Percentiles rank a stretch among this genome's conserved stretches.
Evolutionary conservation across 2,329 filamentous ascomycete species (phyloP).

Genomic region (Penicillium janthinellum): DNA sequence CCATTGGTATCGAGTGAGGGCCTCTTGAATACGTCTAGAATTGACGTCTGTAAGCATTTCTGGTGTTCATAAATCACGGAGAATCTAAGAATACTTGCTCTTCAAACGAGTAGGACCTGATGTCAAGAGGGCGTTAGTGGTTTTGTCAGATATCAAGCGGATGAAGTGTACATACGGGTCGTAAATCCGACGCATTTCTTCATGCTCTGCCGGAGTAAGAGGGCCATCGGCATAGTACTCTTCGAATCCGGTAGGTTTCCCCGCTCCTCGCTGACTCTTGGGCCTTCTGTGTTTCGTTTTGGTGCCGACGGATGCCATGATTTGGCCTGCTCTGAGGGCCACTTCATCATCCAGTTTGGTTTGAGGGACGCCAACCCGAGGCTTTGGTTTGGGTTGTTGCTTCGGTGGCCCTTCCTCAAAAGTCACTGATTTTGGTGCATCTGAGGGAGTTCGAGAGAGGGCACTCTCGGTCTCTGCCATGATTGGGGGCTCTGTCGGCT

Average conservation of each 20-base stretch:
- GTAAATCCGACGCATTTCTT: slow-evolving; percentile 71
- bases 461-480: not conserved
- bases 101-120: slow-evolving; percentile 49
- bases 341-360: not conserved
- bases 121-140: not conserved
- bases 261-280: slow-evolving; percentile 43
- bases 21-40: slow-evolving; percentile 75
- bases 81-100: slow-evolving; percentile 50
- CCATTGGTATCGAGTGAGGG: slow-evolving; percentile 77
- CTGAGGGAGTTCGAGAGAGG: not conserved
- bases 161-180: slow-evolving; percentile 52
- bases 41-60: slow-evolving; percentile 14
- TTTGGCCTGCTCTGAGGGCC: not conserved
- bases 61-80: not conserved
- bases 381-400: not conserved
- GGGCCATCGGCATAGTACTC: slow-evolving; percentile 80
- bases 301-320: slow-evolving; percentile 17
- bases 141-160: not conserved
- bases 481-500: not conserved
- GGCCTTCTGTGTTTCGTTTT: slow-evolving; percentile 40
- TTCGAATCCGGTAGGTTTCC: slow-evolving; percentile 61
- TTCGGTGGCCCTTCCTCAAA: not conserved
- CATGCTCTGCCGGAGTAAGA: slow-evolving; percentile 68
- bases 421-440: not conserved
- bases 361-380: not conserved